Evolutionary conservation across 768 basidiomycete species (phyloP).

Genomic region (Rhizopogon vinicolor): DNA sequence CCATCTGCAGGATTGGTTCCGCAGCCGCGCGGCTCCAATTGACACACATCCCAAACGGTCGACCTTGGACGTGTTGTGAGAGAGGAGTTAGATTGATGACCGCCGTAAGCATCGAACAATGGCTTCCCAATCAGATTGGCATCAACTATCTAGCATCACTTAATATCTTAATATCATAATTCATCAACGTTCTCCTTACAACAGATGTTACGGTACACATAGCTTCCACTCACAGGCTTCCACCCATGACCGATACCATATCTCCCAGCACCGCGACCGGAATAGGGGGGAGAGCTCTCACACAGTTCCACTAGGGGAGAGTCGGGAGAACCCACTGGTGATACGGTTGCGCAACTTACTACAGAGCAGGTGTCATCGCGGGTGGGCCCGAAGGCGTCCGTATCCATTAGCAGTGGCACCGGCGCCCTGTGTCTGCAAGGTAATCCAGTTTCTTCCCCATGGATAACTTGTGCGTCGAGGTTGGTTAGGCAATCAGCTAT

Average conservation of each 20-base stretch:
- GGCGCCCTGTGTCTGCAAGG: constrained; percentile 8
- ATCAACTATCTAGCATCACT: not conserved
- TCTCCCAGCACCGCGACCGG: constrained; percentile 1
- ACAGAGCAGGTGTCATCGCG: not conserved
- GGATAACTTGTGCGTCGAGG: not conserved
- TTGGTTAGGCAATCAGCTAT: constrained; percentile 2
- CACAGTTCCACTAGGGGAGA: not conserved
- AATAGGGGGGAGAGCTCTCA: not conserved
- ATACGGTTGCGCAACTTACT: not conserved
- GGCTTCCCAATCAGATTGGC: constrained; percentile 3
- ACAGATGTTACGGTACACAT: constrained; percentile 1
- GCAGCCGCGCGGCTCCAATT: not conserved
- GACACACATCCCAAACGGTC: not conserved
- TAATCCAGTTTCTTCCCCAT: not conserved
- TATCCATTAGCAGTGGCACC: constrained; percentile 2
- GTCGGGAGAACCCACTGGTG: constrained; percentile 2
- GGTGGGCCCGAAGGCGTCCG: not conserved
- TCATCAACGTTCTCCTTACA: constrained; percentile 3
- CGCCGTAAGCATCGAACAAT: constrained; percentile 12
- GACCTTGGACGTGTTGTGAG: not conserved
- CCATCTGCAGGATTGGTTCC: not conserved
- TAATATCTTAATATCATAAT: constrained; percentile 8
- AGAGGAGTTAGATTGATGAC: constrained; percentile 7
- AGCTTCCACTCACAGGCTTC: not conserved
- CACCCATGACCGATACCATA: not conserved